Conservation (phyloP, 1,284 basidiomycete species). For the Cutaneotrichosporon dermatis region DNA sequence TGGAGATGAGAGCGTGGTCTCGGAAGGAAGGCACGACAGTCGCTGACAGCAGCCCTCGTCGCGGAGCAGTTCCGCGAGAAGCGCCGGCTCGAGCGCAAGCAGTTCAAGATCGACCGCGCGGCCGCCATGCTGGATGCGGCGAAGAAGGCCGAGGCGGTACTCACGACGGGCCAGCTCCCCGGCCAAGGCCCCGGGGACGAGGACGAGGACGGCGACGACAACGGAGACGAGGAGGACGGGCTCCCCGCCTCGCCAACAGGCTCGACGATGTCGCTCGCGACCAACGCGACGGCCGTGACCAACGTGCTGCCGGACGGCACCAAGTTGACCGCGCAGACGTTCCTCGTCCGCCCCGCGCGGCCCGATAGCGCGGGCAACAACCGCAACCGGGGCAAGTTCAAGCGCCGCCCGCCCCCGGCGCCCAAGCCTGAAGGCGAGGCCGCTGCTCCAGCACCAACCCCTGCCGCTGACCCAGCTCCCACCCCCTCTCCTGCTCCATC, state of each 20-base stretch:
- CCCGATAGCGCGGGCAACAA: conserved; percentile 34
- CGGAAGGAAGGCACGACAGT: neutral
- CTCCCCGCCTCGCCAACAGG: conserved; percentile 12
- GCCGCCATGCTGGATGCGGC: conserved; percentile 47
- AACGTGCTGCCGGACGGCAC: conserved; percentile 23
- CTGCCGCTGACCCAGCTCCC: neutral
- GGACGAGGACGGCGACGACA: conserved; percentile 4
- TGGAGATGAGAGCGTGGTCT: neutral
- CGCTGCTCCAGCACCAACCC: neutral
- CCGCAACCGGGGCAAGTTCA: conserved; percentile 42
- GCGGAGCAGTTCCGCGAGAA: conserved; percentile 78
- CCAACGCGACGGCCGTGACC: conserved; percentile 2
- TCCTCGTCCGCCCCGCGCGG: conserved; percentile 45
- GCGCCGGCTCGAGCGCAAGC: conserved; percentile 74
- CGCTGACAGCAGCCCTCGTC: conserved; percentile 28
- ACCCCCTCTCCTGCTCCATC: neutral
- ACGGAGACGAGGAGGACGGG: neutral
- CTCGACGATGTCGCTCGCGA: conserved; percentile 9
- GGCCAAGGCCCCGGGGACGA: conserved; percentile 13
- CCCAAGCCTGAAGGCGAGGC: neutral
- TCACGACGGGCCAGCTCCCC: conserved; percentile 27
- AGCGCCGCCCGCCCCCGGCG: conserved; percentile 25
- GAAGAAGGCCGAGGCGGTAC: conserved; percentile 46
- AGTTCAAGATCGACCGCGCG: conserved; percentile 81
- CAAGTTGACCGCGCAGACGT: conserved; percentile 45